Evolutionary conservation across 2,329 filamentous ascomycete species (phyloP), one percentile per base, ranked within the genome.

Genomic region (Thielaviopsis musarum): DNA sequence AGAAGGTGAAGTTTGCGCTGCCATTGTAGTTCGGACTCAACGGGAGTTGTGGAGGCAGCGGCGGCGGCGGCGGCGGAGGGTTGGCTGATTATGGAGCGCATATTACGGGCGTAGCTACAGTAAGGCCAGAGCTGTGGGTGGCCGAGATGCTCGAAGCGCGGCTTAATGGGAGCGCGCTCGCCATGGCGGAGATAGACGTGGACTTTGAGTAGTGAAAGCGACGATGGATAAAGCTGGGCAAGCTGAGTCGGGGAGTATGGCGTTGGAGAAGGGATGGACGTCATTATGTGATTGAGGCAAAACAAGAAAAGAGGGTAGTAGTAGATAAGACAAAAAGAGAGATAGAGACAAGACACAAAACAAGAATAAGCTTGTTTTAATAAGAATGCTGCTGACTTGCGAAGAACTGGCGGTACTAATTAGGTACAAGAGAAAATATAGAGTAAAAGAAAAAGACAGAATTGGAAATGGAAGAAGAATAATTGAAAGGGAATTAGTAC

Each of bases 191-290:
- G 79, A 63, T 90, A 80, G 66, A 97, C 78, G 74, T 98, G 93
- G 56, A 97, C 93, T 62, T 93, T 82, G 69, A 93, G 87, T 41
- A 98, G 81, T 69, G 91, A 80, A 61, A 98, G 77, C 52, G 79
- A 76, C 59, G 82, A 73, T 0, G 93, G 93, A 73, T 96, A 98
- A 61, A 97, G 83, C 66, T 76, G 75, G 52, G 79, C 76, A 56
- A 97, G 81, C 77, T 97, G 91, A 62, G 88, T 84, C 64, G 83
- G 74, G 52, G 85, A 83, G 74, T 97, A 97, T 0, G 88, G 82
- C 60, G 79, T 75, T 60, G 88, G 82, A 55, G 88, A 88, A 52
- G 78, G 73, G 52, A 95, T 78, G 49, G 85, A 85, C 13, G 91
- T 87, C 91, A 97, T 97, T 59, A 63, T 67, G n/a, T 45, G 54